A percentile compares a stretch with the other conserved stretches of the same genome.
phyloP scores from a whole-genome alignment of 1,284 basidiomycete genomes.

The Leccinum angustisporum region DNA sequence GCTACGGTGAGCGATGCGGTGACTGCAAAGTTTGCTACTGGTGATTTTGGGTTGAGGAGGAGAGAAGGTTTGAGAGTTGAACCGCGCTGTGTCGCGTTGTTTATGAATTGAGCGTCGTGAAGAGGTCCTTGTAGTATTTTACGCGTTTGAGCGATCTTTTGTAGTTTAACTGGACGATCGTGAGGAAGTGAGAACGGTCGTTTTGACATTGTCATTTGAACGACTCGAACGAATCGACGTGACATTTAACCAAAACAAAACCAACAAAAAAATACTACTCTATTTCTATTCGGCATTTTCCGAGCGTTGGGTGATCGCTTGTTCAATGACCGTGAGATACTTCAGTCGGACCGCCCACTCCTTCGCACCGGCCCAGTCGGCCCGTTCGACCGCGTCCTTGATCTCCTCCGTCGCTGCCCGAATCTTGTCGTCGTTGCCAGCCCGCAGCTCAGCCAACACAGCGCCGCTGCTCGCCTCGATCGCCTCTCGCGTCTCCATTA shows the following conservation, averaged over 20 bases:
- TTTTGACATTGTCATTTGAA: constrained; percentile 8
- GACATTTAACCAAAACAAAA: neutral
- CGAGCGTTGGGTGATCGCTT: constrained; percentile 55
- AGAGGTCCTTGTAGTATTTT: constrained; percentile 21
- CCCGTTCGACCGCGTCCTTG: constrained; percentile 48
- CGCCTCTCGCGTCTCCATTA: constrained; percentile 81
- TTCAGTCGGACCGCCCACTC: constrained; percentile 67
- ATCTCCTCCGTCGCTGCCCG: constrained; percentile 46
- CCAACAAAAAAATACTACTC: neutral
- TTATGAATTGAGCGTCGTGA: constrained; percentile 27
- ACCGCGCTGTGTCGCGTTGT: constrained; percentile 16
- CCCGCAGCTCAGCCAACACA: constrained; percentile 50
- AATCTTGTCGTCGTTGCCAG: constrained; percentile 57
- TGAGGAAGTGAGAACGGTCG: constrained; percentile 12
- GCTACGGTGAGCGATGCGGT: constrained; percentile 13
- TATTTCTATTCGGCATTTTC: constrained; percentile 37
- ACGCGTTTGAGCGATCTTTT: neutral
- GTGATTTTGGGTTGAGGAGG: constrained; percentile 45
- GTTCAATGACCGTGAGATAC: constrained; percentile 75
- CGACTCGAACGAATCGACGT: neutral
- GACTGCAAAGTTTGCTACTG: constrained; percentile 40
- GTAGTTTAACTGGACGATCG: constrained; percentile 16
- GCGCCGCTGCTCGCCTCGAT: constrained; percentile 63
- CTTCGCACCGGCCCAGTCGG: constrained; percentile 60
- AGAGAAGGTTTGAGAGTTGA: constrained; percentile 34